Base-by-base conservation (phyloP, 768 basidiomycete genomes). In the Infundibulicybe gibba region DNA sequence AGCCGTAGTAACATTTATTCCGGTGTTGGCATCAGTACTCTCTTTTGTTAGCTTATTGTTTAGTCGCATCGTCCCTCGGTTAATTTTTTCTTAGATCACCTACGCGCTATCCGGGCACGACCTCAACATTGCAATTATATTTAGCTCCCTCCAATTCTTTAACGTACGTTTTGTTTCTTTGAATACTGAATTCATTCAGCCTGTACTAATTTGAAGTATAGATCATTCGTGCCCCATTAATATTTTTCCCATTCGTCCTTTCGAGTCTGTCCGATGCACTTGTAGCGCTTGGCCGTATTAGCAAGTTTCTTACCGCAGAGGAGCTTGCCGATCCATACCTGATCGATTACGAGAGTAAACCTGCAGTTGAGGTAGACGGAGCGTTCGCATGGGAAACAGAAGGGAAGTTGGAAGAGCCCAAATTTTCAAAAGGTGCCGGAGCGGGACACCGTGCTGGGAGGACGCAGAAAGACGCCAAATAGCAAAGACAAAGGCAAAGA, bases 171-270 rank as follows among this genome's bases (percentile, higher is more conserved):
- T n/a, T n/a, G n/a, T 19, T 30, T 16, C 31, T 44, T 5, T 43
- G 16, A 5, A 10, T 19, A 9, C 19, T 14, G 14, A 32, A 19
- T n/a, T 9, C 30, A 25, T 10, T 3, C 20, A 6, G 5, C 38
- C 32, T 31, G 5, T 17, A 44, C 17, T 20, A 30, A 4, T n/a
- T 21, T 10, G 15, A 32, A 17, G 6, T 13, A 10, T 47, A 82
- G 81, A 75, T 79, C 48, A 76, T 84, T 54, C 77, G 79, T n/a
- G 56, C 64, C 6, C 84, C 84, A 2, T 68, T 86, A 15, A 55
- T 75, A n/a, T 61, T 79, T 44, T 64, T 85, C 45, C 83, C 84
- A 0, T 58, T 82, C 43, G 74, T 79, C 14, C 59, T 84, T 32
- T 70, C 75, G 5, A 59, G 61, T 25, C 60, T 75, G 12, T 66